Base-by-base conservation (phyloP, 352 stramenopile species). In the Pythium utonaiense region DNA sequence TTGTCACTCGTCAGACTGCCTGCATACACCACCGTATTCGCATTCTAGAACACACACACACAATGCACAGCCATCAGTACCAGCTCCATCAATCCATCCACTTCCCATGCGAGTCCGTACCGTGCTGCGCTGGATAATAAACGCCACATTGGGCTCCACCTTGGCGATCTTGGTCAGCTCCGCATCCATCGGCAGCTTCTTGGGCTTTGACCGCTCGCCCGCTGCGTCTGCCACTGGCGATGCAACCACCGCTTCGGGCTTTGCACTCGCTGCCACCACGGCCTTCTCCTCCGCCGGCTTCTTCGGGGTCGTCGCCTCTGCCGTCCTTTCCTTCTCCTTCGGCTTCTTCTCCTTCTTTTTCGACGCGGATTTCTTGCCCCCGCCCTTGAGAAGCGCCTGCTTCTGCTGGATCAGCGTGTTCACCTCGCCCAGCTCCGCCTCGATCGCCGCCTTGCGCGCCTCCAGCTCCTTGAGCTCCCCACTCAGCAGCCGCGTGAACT, bases 81-180 rank as follows among this genome's bases (percentile, higher is more conserved):
- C n/a, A n/a, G n/a, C n/a, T n/a, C n/a, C n/a, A n/a, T n/a, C n/a
- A n/a, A n/a, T n/a, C n/a, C n/a, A n/a, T n/a, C n/a, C n/a, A n/a
- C n/a, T n/a, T n/a, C n/a, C n/a, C n/a, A n/a, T n/a, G n/a, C n/a
- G n/a, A n/a, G n/a, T 47, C 27, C 40, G 54, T 50, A 93, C 83
- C 63, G 82, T 92, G 72, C 83, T 93, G 48, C 85, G 85, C 64
- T 94, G 85, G 67, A 94, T 94, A 57, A 94, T 91, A 47, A 94
- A 92, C 9, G 79, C 80, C 33, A 90, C 80, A 55, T 92, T 80
- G 8, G 80, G 79, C 49, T 94, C 85, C 21, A 82, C 72, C 41
- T 87, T 86, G 14, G 72, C 70, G 45, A 93, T 77, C 58, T 83
- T 89, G 40, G 65, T 52, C 13, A 93, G 68, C 21, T 87, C 69